phyloP scores from a whole-genome alignment of 805 yeast genomes.

The Candida endomychidarum region DNA sequence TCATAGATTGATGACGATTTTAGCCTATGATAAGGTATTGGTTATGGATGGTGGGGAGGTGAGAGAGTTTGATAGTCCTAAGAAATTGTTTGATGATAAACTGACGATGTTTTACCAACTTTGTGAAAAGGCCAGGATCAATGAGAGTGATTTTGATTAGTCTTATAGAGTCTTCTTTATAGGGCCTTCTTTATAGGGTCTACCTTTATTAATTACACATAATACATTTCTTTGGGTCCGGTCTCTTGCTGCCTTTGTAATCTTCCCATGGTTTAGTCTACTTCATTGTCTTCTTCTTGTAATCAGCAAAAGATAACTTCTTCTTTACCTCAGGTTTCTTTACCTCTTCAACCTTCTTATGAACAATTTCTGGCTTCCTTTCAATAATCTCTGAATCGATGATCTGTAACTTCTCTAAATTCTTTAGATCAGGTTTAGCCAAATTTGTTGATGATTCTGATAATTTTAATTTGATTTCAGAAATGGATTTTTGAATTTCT shows the following conservation, averaged over 20 bases:
- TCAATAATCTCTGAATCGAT: constrained; percentile 6
- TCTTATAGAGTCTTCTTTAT: no score
- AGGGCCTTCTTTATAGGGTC: no score
- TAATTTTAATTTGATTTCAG: constrained; percentile 14
- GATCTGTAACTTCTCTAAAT: constrained; percentile 7
- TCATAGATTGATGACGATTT: constrained; percentile 74
- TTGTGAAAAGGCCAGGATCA: constrained; percentile 57
- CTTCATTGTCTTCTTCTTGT: constrained; percentile 66
- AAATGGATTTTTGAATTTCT: constrained; percentile 14
- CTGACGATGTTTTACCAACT: constrained; percentile 61
- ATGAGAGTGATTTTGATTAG: constrained; percentile 10
- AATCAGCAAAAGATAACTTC: constrained; percentile 74
- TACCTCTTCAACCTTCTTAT: constrained; percentile 9
- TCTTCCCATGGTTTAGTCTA: no score
- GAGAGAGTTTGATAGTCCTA: constrained; percentile 74
- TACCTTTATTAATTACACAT: no score
- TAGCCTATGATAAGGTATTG: constrained; percentile 71
- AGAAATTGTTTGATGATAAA: constrained; percentile 49
- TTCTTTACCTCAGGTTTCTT: constrained; percentile 24
- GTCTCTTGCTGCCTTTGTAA: no score
- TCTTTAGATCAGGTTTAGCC: constrained; percentile 1
- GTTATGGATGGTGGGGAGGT: constrained; percentile 82
- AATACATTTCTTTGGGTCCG: no score
- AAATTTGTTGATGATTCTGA: constrained; percentile 8
- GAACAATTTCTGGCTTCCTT: constrained; percentile 6